Percentiles rank a stretch among this genome's conserved stretches.
phyloP scores from a whole-genome alignment of 805 yeast genomes.

The Spencermartinsiella europaea region DNA sequence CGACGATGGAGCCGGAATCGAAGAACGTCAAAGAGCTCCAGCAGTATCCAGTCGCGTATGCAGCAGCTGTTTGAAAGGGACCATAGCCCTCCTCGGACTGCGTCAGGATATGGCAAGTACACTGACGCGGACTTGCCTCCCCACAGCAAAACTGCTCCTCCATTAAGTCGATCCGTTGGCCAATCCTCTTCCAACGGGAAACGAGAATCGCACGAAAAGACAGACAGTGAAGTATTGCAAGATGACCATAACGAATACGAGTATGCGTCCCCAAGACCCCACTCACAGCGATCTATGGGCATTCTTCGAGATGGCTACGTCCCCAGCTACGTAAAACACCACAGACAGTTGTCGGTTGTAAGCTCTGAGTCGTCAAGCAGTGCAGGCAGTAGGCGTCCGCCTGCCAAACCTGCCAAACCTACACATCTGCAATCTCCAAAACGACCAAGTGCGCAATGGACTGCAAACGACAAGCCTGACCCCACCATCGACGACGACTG shows the following conservation, averaged over 20 bases:
- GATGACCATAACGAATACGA: neutral
- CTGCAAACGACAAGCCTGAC: neutral
- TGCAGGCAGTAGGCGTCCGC: constrained; percentile 13
- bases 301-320: neutral
- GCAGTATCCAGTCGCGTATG: neutral
- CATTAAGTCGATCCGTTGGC: neutral
- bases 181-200: neutral
- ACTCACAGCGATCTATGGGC: neutral
- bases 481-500: constrained; percentile 22
- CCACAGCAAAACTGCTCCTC: neutral
- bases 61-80: neutral
- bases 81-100: constrained; percentile 45
- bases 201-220: neutral
- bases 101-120: constrained; percentile 76
- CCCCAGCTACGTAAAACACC: constrained; percentile 6
- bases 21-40: neutral
- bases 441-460: constrained; percentile 5
- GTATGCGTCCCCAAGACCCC: neutral
- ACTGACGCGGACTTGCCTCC: constrained; percentile 36
- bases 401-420: constrained; percentile 22
- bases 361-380: constrained; percentile 17
- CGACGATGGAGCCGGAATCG: neutral
- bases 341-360: constrained; percentile 16
- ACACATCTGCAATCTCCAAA: constrained; percentile 24
- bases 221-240: neutral